These are phyloP conservation scores for Secale cereale DNA, from an alignment of 176 grass and related monocot genomes.

Conservation along the genomic window DNA sequence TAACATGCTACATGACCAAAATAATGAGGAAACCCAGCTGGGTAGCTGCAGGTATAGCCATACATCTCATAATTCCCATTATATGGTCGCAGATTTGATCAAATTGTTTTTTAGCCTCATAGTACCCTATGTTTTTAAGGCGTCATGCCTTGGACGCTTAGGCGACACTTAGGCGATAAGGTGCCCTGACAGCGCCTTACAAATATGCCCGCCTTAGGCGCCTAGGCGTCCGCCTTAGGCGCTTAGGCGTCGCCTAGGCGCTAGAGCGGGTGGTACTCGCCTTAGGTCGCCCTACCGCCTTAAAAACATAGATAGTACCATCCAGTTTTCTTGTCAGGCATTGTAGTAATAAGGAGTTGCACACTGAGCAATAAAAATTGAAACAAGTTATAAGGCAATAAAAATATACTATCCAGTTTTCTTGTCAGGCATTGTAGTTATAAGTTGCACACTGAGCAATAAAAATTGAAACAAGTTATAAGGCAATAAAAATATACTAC, in stretches of 20 bases:
- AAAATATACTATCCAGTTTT: background rate
- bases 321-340: background rate
- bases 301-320: too few species aligned
- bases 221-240: too few species aligned
- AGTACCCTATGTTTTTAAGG: too few species aligned
- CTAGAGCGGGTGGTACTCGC: too few species aligned
- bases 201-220: too few species aligned
- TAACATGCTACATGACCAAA: conserved; percentile 16
- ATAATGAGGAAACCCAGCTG: background rate
- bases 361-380: background rate
- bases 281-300: too few species aligned
- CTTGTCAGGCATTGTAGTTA: background rate
- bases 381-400: background rate
- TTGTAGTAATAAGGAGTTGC: background rate
- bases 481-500: background rate
- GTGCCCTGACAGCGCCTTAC: too few species aligned
- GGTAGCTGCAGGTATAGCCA: background rate
- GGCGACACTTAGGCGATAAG: too few species aligned
- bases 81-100: background rate
- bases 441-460: background rate
- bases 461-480: background rate
- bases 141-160: too few species aligned
- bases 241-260: too few species aligned
- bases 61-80: background rate
- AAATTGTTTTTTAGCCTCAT: background rate